phyloP scores from a whole-genome alignment of 345 rosid species.

The Hibiscus syriacus region DNA sequence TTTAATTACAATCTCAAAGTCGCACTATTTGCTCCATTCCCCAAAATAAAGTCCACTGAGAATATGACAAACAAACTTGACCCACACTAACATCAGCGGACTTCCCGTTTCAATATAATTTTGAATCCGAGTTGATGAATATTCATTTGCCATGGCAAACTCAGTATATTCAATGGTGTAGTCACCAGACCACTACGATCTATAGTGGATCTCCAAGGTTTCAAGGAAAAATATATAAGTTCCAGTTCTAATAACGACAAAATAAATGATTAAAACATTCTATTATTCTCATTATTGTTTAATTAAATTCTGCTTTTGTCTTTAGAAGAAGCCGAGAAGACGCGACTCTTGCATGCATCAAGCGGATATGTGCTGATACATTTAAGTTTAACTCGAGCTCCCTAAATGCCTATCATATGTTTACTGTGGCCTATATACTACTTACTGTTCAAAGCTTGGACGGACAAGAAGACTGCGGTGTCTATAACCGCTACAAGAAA shows the following conservation, averaged over 20 bases:
- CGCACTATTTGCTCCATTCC: too few species aligned
- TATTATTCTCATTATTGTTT: neutral
- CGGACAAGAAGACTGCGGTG: too few species aligned
- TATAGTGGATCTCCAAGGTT: slow-evolving; percentile 3
- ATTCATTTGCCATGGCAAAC: neutral
- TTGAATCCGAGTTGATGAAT: neutral
- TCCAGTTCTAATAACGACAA: neutral
- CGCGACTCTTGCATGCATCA: neutral
- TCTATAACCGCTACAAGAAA: too few species aligned
- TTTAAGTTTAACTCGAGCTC: neutral
- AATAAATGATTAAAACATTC: neutral
- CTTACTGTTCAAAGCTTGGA: neutral
- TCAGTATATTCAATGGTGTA: neutral
- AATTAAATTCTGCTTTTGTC: neutral
- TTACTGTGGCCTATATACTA: slow-evolving; percentile 14
- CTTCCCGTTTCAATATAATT: too few species aligned
- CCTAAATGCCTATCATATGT: neutral
- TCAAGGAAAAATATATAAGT: neutral
- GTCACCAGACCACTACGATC: neutral
- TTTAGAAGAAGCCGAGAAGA: neutral
- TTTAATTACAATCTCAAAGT: too few species aligned
- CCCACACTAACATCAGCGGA: too few species aligned
- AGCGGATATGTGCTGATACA: neutral
- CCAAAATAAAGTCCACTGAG: too few species aligned
- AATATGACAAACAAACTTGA: too few species aligned